phyloP scores from a whole-genome alignment of 2,329 filamentous ascomycete genomes.

The Sporothrix globosa region DNA sequence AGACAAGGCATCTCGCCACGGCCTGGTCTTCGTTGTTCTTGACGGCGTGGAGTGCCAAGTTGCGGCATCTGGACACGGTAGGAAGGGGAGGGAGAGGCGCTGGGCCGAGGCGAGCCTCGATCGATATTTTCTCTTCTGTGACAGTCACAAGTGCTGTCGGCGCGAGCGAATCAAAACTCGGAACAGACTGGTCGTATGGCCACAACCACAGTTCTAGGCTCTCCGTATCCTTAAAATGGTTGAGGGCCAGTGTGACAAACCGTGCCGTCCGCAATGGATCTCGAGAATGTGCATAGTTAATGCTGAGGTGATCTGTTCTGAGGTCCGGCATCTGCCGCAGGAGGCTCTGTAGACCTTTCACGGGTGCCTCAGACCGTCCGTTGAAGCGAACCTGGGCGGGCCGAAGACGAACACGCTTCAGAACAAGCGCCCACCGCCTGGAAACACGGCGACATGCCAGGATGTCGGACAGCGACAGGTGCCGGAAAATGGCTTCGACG shows the following conservation, averaged over 20 bases:
- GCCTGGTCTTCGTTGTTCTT: background rate
- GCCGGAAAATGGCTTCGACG: constrained; percentile 30
- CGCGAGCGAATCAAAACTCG: background rate
- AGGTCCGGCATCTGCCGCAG: constrained; percentile 20
- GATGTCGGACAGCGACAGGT: constrained; percentile 29
- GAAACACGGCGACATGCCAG: constrained; percentile 30
- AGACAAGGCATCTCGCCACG: background rate
- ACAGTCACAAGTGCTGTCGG: background rate
- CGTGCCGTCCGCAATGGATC: background rate
- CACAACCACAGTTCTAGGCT: constrained; percentile 26
- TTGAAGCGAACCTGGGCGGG: background rate
- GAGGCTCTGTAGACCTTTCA: constrained; percentile 22
- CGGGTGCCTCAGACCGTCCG: background rate
- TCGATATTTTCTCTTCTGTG: background rate
- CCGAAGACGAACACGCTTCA: constrained; percentile 22
- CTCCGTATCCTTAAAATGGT: constrained; percentile 1
- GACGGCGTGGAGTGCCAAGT: background rate
- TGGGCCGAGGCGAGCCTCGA: background rate
- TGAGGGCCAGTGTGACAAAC: constrained; percentile 21
- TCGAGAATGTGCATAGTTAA: background rate
- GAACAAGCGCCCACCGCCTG: constrained; percentile 21
- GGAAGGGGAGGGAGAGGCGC: background rate
- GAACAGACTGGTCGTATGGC: background rate
- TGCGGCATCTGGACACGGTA: constrained; percentile 6
- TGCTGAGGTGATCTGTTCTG: constrained; percentile 13